Conservation (phyloP, 306 rosid species). For the Begonia loranthoides region DNA sequence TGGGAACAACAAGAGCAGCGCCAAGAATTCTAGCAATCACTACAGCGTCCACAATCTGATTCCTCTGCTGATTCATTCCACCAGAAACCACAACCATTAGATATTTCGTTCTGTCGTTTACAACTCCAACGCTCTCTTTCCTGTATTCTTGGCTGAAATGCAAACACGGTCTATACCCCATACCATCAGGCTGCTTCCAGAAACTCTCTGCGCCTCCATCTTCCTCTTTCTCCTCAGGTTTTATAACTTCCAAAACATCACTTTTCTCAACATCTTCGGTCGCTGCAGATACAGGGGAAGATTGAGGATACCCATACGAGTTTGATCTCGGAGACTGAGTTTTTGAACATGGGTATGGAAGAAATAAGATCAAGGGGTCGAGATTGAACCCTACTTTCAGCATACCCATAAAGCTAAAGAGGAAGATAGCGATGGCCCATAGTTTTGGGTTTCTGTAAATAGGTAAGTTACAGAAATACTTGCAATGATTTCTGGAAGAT, state of each 20-base stretch:
- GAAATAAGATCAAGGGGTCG: constrained; percentile 24
- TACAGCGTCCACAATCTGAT: constrained; percentile 97
- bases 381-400: constrained; percentile 33
- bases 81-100: constrained; percentile 88
- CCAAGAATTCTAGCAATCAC: constrained; percentile 96
- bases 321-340: constrained; percentile 14
- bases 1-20: constrained; percentile 86
- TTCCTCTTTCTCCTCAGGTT: constrained; percentile 19
- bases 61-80: constrained; percentile 97
- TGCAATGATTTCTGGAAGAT: constrained; percentile 29
- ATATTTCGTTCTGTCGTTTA: constrained; percentile 47
- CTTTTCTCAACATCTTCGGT: constrained; percentile 3
- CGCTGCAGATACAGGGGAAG: too few species aligned
- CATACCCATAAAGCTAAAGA: constrained; percentile 53
- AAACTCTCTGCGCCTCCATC: constrained; percentile 27
- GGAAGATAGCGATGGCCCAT: constrained; percentile 44
- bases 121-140: constrained; percentile 29
- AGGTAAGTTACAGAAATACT: constrained; percentile 9
- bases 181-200: constrained; percentile 83
- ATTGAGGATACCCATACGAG: constrained; percentile 19
- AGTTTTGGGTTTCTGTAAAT: constrained; percentile 29
- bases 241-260: neutral
- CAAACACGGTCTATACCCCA: constrained; percentile 77
- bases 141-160: constrained; percentile 44
- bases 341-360: constrained; percentile 41